Percentiles rank a stretch among this genome's conserved stretches.
These are phyloP conservation scores for Nitzschia palea DNA, from an alignment of 108 stramenopile genomes.

Conservation along the genomic window DNA sequence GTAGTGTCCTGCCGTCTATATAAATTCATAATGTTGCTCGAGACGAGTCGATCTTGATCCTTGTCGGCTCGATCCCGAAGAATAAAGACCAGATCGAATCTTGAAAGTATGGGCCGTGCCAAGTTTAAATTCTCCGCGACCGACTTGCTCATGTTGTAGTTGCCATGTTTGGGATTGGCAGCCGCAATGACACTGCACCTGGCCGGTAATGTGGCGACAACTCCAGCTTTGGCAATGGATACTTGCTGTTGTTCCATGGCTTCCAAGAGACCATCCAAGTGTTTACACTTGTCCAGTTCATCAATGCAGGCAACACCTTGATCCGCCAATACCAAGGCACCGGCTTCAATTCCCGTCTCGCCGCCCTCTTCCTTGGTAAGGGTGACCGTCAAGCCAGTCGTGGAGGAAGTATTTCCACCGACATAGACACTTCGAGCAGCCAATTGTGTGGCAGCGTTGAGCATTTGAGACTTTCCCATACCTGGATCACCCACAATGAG, in stretches of 20 bases:
- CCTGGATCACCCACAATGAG: conserved; percentile 82
- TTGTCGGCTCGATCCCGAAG: conserved; percentile 90
- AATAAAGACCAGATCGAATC: conserved; percentile 98
- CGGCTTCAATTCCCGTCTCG: conserved; percentile 93
- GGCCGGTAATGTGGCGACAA: conserved; percentile 87
- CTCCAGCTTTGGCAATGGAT: conserved; percentile 97
- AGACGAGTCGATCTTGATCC: conserved; percentile 88
- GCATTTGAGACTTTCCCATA: conserved; percentile 97
- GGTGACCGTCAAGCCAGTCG: conserved; percentile 91
- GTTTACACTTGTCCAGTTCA: conserved; percentile 98
- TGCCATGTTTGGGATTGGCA: conserved; percentile 96
- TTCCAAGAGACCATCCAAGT: conserved; percentile 92
- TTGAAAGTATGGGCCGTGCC: conserved; percentile 91
- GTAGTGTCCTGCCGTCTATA: conserved; percentile 39
- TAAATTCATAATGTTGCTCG: conserved; percentile 90
- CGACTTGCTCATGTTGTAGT: conserved; percentile 90
- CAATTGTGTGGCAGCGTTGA: conserved; percentile 87
- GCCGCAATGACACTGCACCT: conserved; percentile 96
- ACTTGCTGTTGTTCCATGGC: conserved; percentile 99
- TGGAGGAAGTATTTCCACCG: conserved; percentile 95
- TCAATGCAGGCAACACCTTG: conserved; percentile 98
- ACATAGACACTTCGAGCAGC: conserved; percentile 95
- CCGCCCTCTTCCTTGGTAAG: conserved; percentile 90
- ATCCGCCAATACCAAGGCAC: conserved; percentile 95
- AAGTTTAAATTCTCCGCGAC: conserved; percentile 94